Evolutionary conservation across 352 stramenopile genomes (phyloP).

Genomic region (Pythium guiyangense): DNA sequence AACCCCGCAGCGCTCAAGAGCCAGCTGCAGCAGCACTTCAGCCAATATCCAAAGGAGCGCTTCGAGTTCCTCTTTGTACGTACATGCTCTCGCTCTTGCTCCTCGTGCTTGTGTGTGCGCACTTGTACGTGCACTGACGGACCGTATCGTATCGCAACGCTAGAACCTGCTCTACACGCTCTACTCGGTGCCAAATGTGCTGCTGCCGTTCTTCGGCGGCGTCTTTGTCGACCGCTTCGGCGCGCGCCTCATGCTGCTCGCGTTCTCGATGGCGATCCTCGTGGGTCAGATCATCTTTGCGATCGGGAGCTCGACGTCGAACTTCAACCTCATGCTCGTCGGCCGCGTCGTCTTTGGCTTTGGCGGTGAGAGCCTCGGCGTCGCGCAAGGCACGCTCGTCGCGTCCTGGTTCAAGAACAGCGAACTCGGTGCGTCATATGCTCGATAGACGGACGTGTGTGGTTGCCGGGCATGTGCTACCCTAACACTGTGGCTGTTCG

Average conservation of each 20-base stretch:
- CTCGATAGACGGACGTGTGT: too few species aligned
- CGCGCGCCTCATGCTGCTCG: conserved; percentile 73
- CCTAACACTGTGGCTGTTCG: too few species aligned
- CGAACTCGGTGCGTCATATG: conserved; percentile 52
- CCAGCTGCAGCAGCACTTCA: conserved; percentile 85
- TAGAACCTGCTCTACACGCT: conserved; percentile 93
- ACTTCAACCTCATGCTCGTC: conserved; percentile 77
- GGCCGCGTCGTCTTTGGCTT: conserved; percentile 91
- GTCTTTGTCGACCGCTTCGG: conserved; percentile 89
- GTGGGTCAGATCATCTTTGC: conserved; percentile 87
- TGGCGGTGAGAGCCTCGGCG: conserved; percentile 88
- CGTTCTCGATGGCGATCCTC: conserved; percentile 84
- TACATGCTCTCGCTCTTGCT: neutral
- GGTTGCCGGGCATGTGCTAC: too few species aligned
- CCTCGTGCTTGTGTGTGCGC: neutral
- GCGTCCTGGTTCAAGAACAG: conserved; percentile 92
- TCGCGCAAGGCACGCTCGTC: conserved; percentile 88
- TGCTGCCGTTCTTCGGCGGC: conserved; percentile 92
- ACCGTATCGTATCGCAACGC: neutral
- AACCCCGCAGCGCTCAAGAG: conserved; percentile 86
- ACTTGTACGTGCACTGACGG: neutral
- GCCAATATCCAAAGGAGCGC: conserved; percentile 56
- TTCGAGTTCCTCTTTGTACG: conserved; percentile 83
- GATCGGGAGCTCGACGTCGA: conserved; percentile 71
- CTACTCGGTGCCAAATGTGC: conserved; percentile 91